Conservation (phyloP, 768 basidiomycete species). For the Mycena filopes region DNA sequence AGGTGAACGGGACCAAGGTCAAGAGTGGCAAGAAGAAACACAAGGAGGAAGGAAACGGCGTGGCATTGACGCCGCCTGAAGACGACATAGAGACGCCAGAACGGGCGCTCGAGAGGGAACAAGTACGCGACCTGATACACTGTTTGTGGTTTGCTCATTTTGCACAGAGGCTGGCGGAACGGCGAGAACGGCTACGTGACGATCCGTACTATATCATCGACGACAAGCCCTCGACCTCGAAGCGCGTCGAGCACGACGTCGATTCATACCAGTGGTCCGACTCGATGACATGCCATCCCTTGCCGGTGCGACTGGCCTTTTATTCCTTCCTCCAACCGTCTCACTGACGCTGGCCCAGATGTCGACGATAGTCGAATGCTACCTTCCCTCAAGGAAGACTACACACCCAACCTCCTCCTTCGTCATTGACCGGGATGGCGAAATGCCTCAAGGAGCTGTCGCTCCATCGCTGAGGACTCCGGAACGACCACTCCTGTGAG, state of each 20-base stretch:
- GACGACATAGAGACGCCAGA: conserved; percentile 63
- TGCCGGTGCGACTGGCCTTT: conserved; percentile 35
- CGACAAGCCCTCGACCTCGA: conserved; percentile 53
- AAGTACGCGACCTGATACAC: conserved; percentile 54
- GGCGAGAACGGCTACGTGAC: conserved; percentile 79
- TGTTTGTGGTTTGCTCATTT: not conserved
- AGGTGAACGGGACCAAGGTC: conserved; percentile 36
- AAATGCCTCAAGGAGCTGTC: conserved; percentile 79
- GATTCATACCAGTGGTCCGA: conserved; percentile 93
- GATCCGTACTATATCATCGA: conserved; percentile 94
- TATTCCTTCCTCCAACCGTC: not conserved
- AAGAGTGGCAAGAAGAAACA: conserved; percentile 48
- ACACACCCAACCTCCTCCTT: conserved; percentile 59
- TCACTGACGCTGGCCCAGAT: conserved; percentile 35
- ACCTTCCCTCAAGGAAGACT: conserved; percentile 56
- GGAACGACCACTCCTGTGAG: conserved; percentile 42
- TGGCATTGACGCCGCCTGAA: conserved; percentile 51
- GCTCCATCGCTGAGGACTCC: conserved; percentile 25
- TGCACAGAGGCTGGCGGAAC: conserved; percentile 76
- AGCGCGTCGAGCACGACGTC: conserved; percentile 64
- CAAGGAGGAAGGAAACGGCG: conserved; percentile 40
- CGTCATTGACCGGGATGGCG: conserved; percentile 80
- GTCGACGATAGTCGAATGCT: conserved; percentile 45
- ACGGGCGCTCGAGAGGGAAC: conserved; percentile 68
- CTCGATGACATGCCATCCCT: conserved; percentile 78